Evolutionary conservation across 352 stramenopile species (phyloP), one percentile per base, ranked within the genome.

Genomic region (Globisporangium parvum): DNA sequence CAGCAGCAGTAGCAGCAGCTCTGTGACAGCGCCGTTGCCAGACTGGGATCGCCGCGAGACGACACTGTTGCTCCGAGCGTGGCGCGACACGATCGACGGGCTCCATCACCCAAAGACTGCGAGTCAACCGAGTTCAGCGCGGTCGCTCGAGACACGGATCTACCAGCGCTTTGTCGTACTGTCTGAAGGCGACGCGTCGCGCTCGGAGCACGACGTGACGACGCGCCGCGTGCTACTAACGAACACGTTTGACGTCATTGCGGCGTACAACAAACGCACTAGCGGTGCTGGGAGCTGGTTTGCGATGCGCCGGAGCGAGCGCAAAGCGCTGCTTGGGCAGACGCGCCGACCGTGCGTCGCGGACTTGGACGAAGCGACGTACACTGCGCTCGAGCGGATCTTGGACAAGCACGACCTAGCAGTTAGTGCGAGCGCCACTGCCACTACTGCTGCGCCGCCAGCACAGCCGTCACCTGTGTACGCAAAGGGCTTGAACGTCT

Each of bases 1-100:
- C 6, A 31, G 9, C 11, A 46, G 35, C 40, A 47, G 9, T 9
- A 46, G 35, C 40, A 47, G 10, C 14, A 26, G 15, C 21, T 47
- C 20, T 4, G 17, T 33, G 18, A 23, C 40, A 6, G 14, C 24
- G 1, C 33, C 46, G 23, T 33, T 20, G 9, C 33, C 42, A 0
- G 54, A 53, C 15, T 59, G 54, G 54, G 46, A 53, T 5, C 54
- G 46, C 45, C 54, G 54, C 18, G 54, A 59, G 54, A 59, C 54
- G 18, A 59, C 33, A 17, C 35, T 59, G 35, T 37, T 59, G 9
- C 24, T 59, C 46, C 45, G 54, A 12, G 54, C 54, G 23, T 59
- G 54, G 54, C 33, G 46, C 21, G 46, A 59, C 23, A 59, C 46
- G 1, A 35, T 53, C 2, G 44, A 59, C 44, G 33, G 41, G 8